phyloP scores from a whole-genome alignment of 345 rosid species.

The Populus euphratica region DNA sequence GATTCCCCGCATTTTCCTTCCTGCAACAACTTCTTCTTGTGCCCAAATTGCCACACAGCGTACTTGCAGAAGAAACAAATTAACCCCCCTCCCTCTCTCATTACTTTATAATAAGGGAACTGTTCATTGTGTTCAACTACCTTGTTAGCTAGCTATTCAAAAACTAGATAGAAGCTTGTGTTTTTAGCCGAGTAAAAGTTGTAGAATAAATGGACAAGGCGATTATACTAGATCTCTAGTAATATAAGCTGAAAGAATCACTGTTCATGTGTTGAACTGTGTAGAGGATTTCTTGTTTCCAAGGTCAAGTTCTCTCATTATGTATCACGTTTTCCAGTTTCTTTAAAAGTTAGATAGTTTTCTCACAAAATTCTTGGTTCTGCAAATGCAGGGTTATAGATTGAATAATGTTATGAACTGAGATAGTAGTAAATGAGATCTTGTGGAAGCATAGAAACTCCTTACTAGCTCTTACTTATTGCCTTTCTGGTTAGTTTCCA shows the following conservation, averaged over 20 bases:
- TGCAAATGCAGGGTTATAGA: slow-evolving; percentile 24
- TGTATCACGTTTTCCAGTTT: neutral
- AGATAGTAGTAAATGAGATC: slow-evolving; percentile 10
- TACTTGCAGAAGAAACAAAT: too few relatives aligned
- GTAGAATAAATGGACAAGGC: neutral
- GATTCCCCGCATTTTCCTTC: neutral
- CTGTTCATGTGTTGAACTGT: slow-evolving; percentile 1
- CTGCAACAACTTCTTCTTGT: neutral
- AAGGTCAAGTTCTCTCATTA: slow-evolving; percentile 21
- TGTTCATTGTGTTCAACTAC: neutral
- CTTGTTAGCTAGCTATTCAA: neutral
- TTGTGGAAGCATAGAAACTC: slow-evolving; percentile 7
- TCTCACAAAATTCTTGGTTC: slow-evolving; percentile 6
- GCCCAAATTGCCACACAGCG: neutral
- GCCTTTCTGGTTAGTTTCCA: slow-evolving; percentile 29
- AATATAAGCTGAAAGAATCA: neutral
- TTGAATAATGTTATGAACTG: neutral
- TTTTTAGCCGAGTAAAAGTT: neutral
- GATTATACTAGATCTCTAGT: neutral
- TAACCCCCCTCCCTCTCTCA: neutral
- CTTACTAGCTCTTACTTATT: slow-evolving; percentile 6
- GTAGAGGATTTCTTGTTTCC: slow-evolving; percentile 7
- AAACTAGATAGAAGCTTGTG: neutral
- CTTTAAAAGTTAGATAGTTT: neutral
- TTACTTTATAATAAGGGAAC: neutral